These are phyloP conservation scores for Podaxis sp. DNA, from an alignment of 768 basidiomycete species.

Conservation along the genomic window DNA sequence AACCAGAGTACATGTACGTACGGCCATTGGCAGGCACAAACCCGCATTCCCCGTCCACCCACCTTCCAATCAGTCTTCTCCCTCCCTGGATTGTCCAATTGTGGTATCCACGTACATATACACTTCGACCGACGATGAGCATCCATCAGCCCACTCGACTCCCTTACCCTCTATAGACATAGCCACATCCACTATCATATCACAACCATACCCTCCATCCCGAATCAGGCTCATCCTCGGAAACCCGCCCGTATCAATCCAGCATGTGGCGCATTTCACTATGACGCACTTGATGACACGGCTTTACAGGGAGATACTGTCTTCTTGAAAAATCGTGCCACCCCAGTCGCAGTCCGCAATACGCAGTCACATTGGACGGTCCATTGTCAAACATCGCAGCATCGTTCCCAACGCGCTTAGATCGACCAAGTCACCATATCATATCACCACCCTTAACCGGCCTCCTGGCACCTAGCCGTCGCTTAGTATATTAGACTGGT, in stretches of 20 bases:
- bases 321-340: background rate
- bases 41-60: constrained; percentile 1
- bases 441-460: constrained; percentile 5
- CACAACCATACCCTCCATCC: too few species aligned
- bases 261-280: background rate
- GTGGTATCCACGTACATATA: constrained; percentile 1
- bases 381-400: background rate
- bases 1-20: constrained; percentile 9
- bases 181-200: background rate
- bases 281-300: constrained; percentile 1
- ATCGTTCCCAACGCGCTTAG: background rate
- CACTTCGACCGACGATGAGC: background rate
- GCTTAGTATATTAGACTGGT: background rate
- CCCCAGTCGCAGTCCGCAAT: background rate
- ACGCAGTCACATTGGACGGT: background rate
- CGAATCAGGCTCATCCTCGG: background rate
- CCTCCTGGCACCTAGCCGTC: constrained; percentile 3
- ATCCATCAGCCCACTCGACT: constrained; percentile 6
- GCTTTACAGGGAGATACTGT: background rate
- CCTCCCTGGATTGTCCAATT: background rate
- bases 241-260: background rate
- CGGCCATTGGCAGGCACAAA: constrained; percentile 1
- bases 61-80: background rate
- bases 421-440: background rate
- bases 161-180: background rate